These are phyloP conservation scores for Penicillium thymicola DNA, from an alignment of 2,329 filamentous ascomycete species.

Conservation along the genomic window DNA sequence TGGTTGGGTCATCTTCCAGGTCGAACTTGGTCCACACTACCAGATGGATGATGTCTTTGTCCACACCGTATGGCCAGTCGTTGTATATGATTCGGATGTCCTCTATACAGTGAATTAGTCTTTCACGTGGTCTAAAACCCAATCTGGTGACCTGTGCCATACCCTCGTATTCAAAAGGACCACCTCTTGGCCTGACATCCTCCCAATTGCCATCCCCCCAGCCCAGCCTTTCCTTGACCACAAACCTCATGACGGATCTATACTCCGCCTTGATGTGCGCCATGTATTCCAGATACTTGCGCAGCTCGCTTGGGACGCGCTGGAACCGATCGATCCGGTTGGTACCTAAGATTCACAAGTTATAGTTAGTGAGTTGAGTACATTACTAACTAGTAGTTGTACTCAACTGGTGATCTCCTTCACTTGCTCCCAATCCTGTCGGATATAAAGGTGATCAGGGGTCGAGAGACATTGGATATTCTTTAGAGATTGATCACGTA, in stretches of 20 bases:
- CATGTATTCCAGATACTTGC: constrained; percentile 72
- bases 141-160: constrained; percentile 14
- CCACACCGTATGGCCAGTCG: constrained; percentile 92
- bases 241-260: constrained; percentile 75
- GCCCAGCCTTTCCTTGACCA: constrained; percentile 65
- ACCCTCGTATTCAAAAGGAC: constrained; percentile 38
- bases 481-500: constrained; percentile 62
- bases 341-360: constrained; percentile 37
- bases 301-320: constrained; percentile 70
- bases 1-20: constrained; percentile 64
- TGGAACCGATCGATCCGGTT: constrained; percentile 76
- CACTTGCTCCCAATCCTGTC: constrained; percentile 68
- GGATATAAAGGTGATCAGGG: constrained; percentile 62
- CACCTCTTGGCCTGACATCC: constrained; percentile 30
- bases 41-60: constrained; percentile 72
- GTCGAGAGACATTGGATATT: constrained; percentile 68
- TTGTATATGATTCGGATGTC: constrained; percentile 78
- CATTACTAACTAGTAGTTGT: background rate
- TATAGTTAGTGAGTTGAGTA: background rate
- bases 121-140: background rate
- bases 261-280: constrained; percentile 62
- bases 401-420: constrained; percentile 55
- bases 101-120: constrained; percentile 30
- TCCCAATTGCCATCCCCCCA: constrained; percentile 57
- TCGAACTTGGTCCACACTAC: constrained; percentile 92